These are phyloP conservation scores for Russula vinacea DNA, from an alignment of 768 basidiomycete genomes.

Conservation along the genomic window DNA sequence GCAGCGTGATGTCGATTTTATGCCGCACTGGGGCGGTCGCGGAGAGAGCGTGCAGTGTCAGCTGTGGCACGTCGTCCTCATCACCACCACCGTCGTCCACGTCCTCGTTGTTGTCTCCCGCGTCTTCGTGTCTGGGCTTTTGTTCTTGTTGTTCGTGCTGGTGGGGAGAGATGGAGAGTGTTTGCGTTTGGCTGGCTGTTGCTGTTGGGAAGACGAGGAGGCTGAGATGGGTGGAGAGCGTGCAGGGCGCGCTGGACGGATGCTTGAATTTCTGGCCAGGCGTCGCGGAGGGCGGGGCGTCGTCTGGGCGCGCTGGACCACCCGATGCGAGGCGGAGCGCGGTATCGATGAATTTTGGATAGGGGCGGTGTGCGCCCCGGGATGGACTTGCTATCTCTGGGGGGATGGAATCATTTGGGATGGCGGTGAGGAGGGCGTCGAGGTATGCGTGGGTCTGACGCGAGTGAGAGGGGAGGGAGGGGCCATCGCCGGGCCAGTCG, in stretches of 20 bases:
- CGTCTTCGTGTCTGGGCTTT: conserved; percentile 13
- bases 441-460: conserved; percentile 12
- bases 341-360: conserved; percentile 16
- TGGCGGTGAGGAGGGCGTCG: conserved; percentile 14
- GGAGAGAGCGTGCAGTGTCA: conserved; percentile 63
- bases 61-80: conserved; percentile 49
- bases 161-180: conserved; percentile 1
- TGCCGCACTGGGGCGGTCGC: conserved; percentile 72
- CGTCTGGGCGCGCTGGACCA: conserved; percentile 14
- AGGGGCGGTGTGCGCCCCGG: not conserved
- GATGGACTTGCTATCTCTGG: conserved; percentile 4
- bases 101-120: not conserved
- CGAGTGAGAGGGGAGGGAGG: not conserved
- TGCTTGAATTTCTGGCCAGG: conserved; percentile 20
- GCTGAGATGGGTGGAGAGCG: not conserved
- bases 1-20: conserved; percentile 65
- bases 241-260: conserved; percentile 11
- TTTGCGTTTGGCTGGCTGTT: conserved; percentile 16
- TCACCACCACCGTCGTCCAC: conserved; percentile 28
- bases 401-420: conserved; percentile 14
- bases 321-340: conserved; percentile 18
- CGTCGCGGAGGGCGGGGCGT: conserved; percentile 10
- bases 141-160: conserved; percentile 1
- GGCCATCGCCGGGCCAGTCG: not conserved
- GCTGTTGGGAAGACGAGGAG: not conserved